phyloP scores from a whole-genome alignment of 176 grass and related monocot species.

The Carex kokanica region DNA sequence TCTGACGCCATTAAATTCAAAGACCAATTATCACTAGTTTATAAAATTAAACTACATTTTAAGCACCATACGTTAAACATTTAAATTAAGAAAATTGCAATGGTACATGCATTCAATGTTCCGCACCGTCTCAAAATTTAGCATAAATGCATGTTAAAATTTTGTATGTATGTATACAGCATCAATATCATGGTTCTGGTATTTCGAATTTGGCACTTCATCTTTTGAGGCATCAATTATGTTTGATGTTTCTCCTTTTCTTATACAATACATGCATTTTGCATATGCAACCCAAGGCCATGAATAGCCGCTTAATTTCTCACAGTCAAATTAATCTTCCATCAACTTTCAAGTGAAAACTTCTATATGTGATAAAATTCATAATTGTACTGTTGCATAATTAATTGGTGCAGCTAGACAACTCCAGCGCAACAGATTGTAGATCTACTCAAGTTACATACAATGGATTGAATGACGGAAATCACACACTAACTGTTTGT shows the following conservation, averaged over 20 bases:
- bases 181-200: background rate
- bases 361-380: slow-evolving; percentile 3
- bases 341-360: background rate
- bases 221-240: background rate
- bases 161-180: background rate
- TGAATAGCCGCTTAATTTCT: background rate
- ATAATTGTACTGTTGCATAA: background rate
- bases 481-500: slow-evolving; percentile 60
- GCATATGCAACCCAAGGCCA: background rate
- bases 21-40: background rate
- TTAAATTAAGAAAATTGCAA: slow-evolving; percentile 8
- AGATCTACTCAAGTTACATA: slow-evolving; percentile 42
- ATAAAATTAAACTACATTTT: background rate
- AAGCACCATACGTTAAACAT: background rate
- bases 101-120: background rate
- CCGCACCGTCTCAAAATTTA: background rate
- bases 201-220: background rate
- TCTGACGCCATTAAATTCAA: background rate
- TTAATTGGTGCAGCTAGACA: slow-evolving; percentile 58
- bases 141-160: background rate
- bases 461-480: slow-evolving; percentile 50
- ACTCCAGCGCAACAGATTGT: slow-evolving; percentile 33
- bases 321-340: background rate
- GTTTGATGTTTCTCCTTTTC: slow-evolving; percentile 4
- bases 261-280: background rate